phyloP scores from a whole-genome alignment of 192 early-diverging fungal genomes.

The Backusella macrospora region DNA sequence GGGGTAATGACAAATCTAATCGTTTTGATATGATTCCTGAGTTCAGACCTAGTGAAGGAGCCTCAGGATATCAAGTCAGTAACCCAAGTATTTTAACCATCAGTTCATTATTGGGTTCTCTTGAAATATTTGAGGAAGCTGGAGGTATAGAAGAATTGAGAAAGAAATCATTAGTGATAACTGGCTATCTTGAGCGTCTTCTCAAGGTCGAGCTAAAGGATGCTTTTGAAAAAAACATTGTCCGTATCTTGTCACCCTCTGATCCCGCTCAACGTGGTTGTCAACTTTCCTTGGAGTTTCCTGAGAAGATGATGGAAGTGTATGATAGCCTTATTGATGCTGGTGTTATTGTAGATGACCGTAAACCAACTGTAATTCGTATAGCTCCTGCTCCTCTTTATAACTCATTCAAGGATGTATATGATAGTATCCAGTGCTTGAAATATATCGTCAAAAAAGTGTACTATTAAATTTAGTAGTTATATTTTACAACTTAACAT shows the following conservation, averaged over 20 bases:
- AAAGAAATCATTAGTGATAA: conserved; percentile 76
- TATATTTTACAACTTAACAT: not conserved
- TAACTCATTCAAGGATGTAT: conserved; percentile 85
- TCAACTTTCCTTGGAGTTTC: conserved; percentile 79
- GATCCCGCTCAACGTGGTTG: conserved; percentile 78
- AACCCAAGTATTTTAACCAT: conserved; percentile 85
- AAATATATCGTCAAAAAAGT: conserved; percentile 46
- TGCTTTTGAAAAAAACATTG: conserved; percentile 29
- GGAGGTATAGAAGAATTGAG: conserved; percentile 67
- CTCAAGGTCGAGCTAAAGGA: conserved; percentile 47
- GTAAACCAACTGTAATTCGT: conserved; percentile 90
- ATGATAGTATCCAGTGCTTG: conserved; percentile 63
- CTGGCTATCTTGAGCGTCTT: conserved; percentile 83
- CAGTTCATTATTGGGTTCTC: conserved; percentile 73
- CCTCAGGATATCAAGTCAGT: conserved; percentile 84
- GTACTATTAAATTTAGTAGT: conserved; percentile 20
- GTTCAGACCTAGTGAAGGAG: conserved; percentile 80
- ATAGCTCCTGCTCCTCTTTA: conserved; percentile 91
- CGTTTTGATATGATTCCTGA: conserved; percentile 89
- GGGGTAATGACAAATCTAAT: conserved; percentile 81
- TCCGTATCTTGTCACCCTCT: conserved; percentile 80
- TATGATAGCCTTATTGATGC: conserved; percentile 60
- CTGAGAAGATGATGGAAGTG: conserved; percentile 62
- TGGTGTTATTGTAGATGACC: conserved; percentile 85
- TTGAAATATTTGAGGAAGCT: conserved; percentile 80